A percentile compares a stretch with the other conserved stretches of the same genome.
These are phyloP conservation scores for Porphyrellus cyaneotinctus DNA, from an alignment of 768 basidiomycete species.

Conservation along the genomic window DNA sequence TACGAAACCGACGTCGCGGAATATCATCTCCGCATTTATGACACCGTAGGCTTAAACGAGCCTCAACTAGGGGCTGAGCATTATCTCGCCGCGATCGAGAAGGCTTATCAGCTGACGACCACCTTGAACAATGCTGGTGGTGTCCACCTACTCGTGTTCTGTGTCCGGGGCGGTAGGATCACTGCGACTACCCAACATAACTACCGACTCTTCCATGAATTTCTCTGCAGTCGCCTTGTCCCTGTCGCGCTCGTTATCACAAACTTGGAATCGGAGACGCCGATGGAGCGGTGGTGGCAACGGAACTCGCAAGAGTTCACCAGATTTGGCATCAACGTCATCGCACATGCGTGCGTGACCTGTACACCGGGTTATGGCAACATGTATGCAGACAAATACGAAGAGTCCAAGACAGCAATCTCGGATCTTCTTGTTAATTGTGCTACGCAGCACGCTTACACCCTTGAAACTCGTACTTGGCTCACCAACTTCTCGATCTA, in stretches of 20 bases:
- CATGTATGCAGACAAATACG: slow-evolving; percentile 34
- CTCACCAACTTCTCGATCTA: slow-evolving; percentile 22
- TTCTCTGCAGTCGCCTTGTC: slow-evolving; percentile 36
- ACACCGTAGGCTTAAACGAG: slow-evolving; percentile 32
- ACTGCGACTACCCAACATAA: slow-evolving; percentile 33
- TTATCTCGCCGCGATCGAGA: slow-evolving; percentile 26
- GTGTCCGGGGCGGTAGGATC: slow-evolving; percentile 36
- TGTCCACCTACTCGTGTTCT: slow-evolving; percentile 37
- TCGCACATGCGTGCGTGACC: slow-evolving; percentile 31
- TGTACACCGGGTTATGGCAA: slow-evolving; percentile 30
- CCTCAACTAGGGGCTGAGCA: slow-evolving; percentile 21
- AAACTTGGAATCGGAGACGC: slow-evolving; percentile 33
- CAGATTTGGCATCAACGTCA: slow-evolving; percentile 18
- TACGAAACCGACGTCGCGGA: slow-evolving; percentile 17
- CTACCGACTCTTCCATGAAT: slow-evolving; percentile 36
- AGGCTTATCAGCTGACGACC: slow-evolving; percentile 30
- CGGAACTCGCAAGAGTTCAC: slow-evolving; percentile 25
- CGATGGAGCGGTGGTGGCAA: slow-evolving; percentile 35
- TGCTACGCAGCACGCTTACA: slow-evolving; percentile 16
- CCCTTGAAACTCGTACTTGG: slow-evolving; percentile 23
- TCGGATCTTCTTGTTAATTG: slow-evolving; percentile 24
- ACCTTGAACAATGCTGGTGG: slow-evolving; percentile 28
- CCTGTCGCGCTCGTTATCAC: slow-evolving; percentile 40
- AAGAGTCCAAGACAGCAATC: slow-evolving; percentile 31
- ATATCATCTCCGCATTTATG: slow-evolving; percentile 23